phyloP scores from a whole-genome alignment of 768 basidiomycete species.

The Lactarius pseudohatsudake region DNA sequence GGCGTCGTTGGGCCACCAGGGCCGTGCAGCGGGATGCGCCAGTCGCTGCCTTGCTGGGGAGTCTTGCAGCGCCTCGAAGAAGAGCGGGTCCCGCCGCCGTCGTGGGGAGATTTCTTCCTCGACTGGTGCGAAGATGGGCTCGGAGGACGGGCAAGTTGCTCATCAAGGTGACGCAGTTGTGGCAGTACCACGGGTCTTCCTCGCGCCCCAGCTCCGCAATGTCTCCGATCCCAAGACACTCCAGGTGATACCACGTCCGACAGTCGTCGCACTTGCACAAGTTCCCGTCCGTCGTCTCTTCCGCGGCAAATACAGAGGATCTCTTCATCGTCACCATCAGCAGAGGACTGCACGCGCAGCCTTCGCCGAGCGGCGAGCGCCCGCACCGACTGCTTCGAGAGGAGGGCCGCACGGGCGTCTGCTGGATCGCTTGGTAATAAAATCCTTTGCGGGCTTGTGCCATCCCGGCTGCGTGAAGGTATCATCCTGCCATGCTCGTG shows the following conservation, averaged over 20 bases:
- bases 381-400: conserved; percentile 70
- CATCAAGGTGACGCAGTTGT: conserved; percentile 47
- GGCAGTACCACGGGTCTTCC: conserved; percentile 81
- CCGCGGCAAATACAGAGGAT: conserved; percentile 66
- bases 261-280: conserved; percentile 85
- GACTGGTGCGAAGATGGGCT: conserved; percentile 70
- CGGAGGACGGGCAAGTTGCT: conserved; percentile 36
- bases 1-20: conserved; percentile 49
- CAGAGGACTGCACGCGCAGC: conserved; percentile 36
- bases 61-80: conserved; percentile 54
- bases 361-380: conserved; percentile 53
- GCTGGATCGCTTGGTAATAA: conserved; percentile 66
- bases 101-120: conserved; percentile 47
- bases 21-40: conserved; percentile 46
- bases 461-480: conserved; percentile 46
- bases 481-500: conserved; percentile 63
- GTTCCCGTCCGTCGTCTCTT: conserved; percentile 65
- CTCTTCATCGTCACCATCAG: conserved; percentile 49
- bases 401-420: conserved; percentile 70
- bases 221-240: conserved; percentile 71
- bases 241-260: conserved; percentile 77
- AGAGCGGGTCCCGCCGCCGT: conserved; percentile 52
- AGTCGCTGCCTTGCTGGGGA: conserved; percentile 45
- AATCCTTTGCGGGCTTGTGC: conserved; percentile 35
- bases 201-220: conserved; percentile 67